Conservation (phyloP, 2,329 filamentous ascomycete genomes). For the Colletotrichum destructivum region DNA sequence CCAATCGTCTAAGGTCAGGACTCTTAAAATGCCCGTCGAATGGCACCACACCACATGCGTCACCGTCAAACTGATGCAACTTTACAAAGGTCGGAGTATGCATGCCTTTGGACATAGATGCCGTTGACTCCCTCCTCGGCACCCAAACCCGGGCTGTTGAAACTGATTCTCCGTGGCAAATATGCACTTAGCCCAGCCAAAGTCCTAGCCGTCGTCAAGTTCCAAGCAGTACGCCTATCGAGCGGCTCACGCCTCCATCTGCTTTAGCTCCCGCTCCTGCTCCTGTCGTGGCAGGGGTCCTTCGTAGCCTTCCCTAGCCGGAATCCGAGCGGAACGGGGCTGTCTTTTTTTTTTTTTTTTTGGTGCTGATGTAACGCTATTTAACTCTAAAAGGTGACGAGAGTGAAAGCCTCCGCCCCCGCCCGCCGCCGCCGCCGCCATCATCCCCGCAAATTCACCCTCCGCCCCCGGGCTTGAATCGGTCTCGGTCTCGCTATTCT, state of each 20-base stretch:
- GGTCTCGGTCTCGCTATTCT: no score
- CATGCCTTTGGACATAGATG: no score
- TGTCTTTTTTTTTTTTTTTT: background rate
- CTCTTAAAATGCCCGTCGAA: no score
- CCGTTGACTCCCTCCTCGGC: background rate
- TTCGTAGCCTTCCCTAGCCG: background rate
- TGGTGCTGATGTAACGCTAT: conserved; percentile 28
- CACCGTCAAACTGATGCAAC: no score
- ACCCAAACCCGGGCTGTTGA: background rate
- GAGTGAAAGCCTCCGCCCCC: background rate
- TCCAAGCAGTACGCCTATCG: background rate
- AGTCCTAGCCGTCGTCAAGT: background rate
- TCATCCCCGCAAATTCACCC: background rate
- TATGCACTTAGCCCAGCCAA: background rate
- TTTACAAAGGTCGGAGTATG: no score
- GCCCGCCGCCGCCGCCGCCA: background rate
- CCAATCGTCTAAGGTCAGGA: no score
- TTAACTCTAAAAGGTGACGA: conserved; percentile 13
- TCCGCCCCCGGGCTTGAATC: no score
- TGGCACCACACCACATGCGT: no score
- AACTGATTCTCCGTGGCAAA: background rate
- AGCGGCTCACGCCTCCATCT: background rate
- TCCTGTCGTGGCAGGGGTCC: conserved; percentile 11
- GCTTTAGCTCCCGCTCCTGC: conserved; percentile 11
- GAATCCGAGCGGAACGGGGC: conserved; percentile 3